phyloP scores from a whole-genome alignment of 1,284 basidiomycete species.

The Mycena citricolor region DNA sequence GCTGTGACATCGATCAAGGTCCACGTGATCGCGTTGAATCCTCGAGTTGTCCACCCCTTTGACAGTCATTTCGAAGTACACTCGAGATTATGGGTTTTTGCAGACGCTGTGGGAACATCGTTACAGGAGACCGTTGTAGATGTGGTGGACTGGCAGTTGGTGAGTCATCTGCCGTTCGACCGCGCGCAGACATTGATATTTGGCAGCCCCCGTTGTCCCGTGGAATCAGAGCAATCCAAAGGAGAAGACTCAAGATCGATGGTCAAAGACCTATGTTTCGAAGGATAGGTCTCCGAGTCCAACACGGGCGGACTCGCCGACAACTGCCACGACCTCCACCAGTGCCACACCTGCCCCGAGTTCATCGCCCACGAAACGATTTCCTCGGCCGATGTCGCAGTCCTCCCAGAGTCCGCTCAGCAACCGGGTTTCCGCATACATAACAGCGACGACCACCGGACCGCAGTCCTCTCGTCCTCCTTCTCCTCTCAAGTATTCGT shows the following conservation, averaged over 20 bases:
- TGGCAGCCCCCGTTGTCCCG: conserved; percentile 62
- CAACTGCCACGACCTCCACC: conserved; percentile 17
- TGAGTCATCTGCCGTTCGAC: conserved; percentile 36
- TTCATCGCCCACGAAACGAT: conserved; percentile 41
- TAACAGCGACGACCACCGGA: conserved; percentile 44
- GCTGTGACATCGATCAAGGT: neutral
- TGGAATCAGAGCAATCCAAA: conserved; percentile 54
- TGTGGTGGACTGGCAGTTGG: conserved; percentile 77
- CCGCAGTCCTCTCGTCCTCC: conserved; percentile 42
- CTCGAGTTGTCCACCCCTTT: conserved; percentile 10
- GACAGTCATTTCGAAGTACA: conserved; percentile 6
- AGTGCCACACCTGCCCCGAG: conserved; percentile 25
- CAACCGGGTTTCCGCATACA: conserved; percentile 56
- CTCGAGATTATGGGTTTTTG: conserved; percentile 75
- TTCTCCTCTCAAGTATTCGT: conserved; percentile 56
- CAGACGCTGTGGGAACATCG: conserved; percentile 78
- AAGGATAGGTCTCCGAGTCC: conserved; percentile 44
- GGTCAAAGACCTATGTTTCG: conserved; percentile 75
- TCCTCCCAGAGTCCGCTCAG: conserved; percentile 36
- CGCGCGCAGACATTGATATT: conserved; percentile 6
- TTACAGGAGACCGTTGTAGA: conserved; percentile 64
- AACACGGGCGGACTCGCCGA: conserved; percentile 14
- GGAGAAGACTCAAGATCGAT: conserved; percentile 54
- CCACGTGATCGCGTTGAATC: conserved; percentile 25
- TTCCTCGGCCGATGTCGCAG: conserved; percentile 47